Base-by-base conservation (phyloP, 768 basidiomycete genomes). In the Agrocybe pediades region DNA sequence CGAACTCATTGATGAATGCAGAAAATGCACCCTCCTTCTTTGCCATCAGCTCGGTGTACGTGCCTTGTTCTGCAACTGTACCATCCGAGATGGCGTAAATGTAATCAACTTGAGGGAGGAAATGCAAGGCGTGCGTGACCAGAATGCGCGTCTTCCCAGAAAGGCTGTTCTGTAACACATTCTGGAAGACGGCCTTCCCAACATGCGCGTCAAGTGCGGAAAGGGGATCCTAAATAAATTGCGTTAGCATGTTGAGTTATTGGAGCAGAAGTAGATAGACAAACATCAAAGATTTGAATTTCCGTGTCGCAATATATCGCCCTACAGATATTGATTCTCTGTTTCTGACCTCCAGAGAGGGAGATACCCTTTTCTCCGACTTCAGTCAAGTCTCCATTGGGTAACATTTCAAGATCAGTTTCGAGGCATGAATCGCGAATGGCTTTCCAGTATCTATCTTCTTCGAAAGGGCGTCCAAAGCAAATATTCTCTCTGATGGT, bases 121-220 rank as follows among this genome's bases (percentile, higher is more conserved):
- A 90, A 69, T 96, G 93, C 8, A 96, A 77, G 1, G 91, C 92
- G 63, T 96, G 93, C 0, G 95, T 98, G 42, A 96, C 93, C 47
- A 98, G 83, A 42, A 98, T 76, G 24, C 92, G 82, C 7, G 95
- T 96, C 67, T 92, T 92, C 41, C 78, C 81, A 4, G 74, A 65
- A 13, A 83, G 73, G 15, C 77, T 80, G 50, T 83, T 82, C 52
- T 84, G 77, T 44, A 96, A 79, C 9, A 93, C 89, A 53, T 95
- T 87, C 63, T 90, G 83, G 74, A 96, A 94, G 13, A 95, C 85
- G 2, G 84, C 80, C 67, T 90, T 90, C 36, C 93, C 94, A 45
- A 96, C 92, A 64, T 95, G 92, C 5, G 93, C 92, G 65, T 98
- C 95, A 9, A 98, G 80, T 20, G 93, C 93, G n/a, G 88, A 90